Base-by-base conservation (phyloP, 768 basidiomycete genomes). In the Amanita inopinata region DNA sequence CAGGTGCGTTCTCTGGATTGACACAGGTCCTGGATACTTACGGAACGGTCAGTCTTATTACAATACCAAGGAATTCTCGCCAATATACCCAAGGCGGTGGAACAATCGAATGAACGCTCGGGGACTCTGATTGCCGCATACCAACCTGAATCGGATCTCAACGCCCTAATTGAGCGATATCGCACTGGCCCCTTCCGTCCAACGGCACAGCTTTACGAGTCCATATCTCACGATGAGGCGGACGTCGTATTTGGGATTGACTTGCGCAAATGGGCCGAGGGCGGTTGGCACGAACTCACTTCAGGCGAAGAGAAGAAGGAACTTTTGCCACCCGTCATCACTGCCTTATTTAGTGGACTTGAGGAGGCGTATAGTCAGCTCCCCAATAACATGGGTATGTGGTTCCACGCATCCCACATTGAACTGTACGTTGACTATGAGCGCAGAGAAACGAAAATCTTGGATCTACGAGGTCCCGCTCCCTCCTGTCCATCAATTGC, bases 401-500 rank as follows among this genome's bases (percentile, higher is more conserved):
- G 38, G 9, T 27, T 38, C 2, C 17, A 31, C 39, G 23, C 30
- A 12, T 36, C 32, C 20, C 2, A 30, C n/a, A 27, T 35, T 30
- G 4, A 6, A 19, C 14, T 23, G 12, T 24, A 36, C 6, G 39
- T 34, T 40, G 5, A 33, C 14, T 18, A 34, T 5, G 15, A 41
- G 9, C 25, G 3, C 55, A 80, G 92, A 93, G 58, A 83, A 78
- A 56, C 79, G 93, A 46, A 90, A 83, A 64, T 66, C 82, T 3
- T 97, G 93, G 93, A 87, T 97, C 41, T 98, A 96, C 61, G 90
- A 97, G 52, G 85, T 88, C 3, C 91, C 92, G 1, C 71, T 98
- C 4, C 67, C 78, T 1, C 76, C 78, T 18, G 74, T 85, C 11
- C 93, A 98, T 53, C 83, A 83, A 46, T 77, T 97, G 22, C 80